Evolutionary conservation across 208 protist genomes (phyloP).

Genomic region (Leishmania lainsoni): DNA sequence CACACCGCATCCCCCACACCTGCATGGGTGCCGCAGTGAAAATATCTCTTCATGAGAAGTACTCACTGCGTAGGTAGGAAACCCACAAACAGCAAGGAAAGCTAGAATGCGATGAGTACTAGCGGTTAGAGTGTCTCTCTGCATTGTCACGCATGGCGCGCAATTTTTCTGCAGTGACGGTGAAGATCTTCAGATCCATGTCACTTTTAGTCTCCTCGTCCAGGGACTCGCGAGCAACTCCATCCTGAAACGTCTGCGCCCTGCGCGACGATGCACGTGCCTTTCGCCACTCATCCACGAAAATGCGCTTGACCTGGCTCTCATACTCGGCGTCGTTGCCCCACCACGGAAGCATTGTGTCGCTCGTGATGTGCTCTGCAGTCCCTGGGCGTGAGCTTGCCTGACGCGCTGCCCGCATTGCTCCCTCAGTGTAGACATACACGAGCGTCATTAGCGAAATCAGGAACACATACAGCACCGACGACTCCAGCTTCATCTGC

Average conservation of each 20-base stretch:
- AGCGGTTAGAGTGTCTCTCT: conserved; percentile 52
- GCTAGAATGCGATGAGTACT: not conserved
- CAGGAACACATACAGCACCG: conserved; percentile 61
- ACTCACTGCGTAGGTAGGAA: not conserved
- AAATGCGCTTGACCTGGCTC: conserved; percentile 88
- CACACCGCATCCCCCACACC: not conserved
- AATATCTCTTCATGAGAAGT: not conserved
- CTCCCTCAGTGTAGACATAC: conserved; percentile 67
- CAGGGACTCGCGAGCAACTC: conserved; percentile 77
- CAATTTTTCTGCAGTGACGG: conserved; percentile 76
- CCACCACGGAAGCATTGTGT: conserved; percentile 92
- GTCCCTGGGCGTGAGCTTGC: conserved; percentile 51
- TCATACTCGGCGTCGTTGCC: conserved; percentile 89
- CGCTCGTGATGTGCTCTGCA: conserved; percentile 67
- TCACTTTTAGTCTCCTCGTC: conserved; percentile 66
- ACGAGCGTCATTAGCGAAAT: conserved; percentile 52
- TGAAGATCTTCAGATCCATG: conserved; percentile 90
- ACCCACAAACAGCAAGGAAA: not conserved
- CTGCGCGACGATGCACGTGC: conserved; percentile 68
- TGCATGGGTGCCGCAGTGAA: not conserved
- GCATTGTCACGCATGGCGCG: conserved; percentile 74
- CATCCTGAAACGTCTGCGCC: conserved; percentile 72
- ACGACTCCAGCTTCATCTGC: conserved; percentile 59
- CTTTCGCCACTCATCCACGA: conserved; percentile 86
- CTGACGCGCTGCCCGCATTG: conserved; percentile 57